Conservation (phyloP, 306 rosid species). For the Acacia melanoxylon region DNA sequence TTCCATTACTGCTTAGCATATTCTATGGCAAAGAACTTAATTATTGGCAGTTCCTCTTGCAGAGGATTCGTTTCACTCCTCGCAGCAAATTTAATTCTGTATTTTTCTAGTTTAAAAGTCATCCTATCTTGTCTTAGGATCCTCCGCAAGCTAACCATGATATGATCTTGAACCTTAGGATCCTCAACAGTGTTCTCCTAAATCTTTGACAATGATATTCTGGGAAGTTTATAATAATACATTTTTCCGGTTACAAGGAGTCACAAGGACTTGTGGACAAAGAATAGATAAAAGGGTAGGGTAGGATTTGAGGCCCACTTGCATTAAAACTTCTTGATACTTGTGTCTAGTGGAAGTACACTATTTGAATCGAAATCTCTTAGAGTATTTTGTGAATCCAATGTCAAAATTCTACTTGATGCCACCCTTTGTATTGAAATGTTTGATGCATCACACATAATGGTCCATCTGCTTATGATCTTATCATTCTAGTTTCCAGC, state of each 20-base stretch:
- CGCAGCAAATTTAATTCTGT: constrained; percentile 2
- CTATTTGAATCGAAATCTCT: not conserved
- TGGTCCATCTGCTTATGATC: not conserved
- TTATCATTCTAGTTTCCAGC: not conserved
- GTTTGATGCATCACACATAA: not conserved
- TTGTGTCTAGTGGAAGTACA: not conserved
- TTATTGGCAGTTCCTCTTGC: not conserved
- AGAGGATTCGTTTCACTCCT: not conserved
- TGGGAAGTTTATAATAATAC: not conserved
- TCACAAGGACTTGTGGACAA: not conserved
- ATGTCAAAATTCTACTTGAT: not conserved
- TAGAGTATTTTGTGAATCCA: not conserved
- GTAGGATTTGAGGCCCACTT: not conserved
- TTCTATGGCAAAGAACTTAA: not conserved
- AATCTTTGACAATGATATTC: not conserved
- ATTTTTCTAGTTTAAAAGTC: not conserved
- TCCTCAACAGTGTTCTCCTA: not conserved
- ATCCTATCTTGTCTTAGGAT: not conserved
- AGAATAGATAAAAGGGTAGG: not conserved
- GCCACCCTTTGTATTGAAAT: not conserved
- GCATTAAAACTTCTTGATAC: not conserved
- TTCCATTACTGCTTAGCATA: constrained; percentile 5
- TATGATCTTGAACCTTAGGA: not conserved
- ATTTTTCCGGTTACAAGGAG: not conserved
- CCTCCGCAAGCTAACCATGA: not conserved